Evolutionary conservation across 2,329 filamentous ascomycete species (phyloP), one percentile per base, ranked within the genome.

Genomic region (Apiospora phragmitis): DNA sequence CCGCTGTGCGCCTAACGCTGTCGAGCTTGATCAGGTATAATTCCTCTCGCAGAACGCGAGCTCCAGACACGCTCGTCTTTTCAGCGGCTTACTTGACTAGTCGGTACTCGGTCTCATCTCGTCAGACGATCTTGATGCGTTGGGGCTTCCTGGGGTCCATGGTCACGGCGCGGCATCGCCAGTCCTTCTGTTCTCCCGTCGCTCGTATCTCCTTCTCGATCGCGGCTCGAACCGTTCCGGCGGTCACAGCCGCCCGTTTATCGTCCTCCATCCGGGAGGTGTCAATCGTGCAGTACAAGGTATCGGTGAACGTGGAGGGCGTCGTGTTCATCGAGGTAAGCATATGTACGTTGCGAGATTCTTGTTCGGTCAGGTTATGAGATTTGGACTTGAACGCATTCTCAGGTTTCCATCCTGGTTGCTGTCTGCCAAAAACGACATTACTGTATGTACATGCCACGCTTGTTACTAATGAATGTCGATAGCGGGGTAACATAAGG

Each of bases 21-120:
- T 77, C 75, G 21, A 78, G 74, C 68, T 76, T 76, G 35, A 77
- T 69, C 9, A 72, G 75, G 67, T 77, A 77, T 14, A 77, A 70
- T 24, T 77, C 68, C 69, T 77, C 73, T 65, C 70, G 69, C 24
- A 74, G 70, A 16, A 76, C 71, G 45, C 73, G 71, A 42, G 68
- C 74, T 65, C 74, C 73, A 29, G 18, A 42, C 29, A 69, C 70
- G 26, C 72, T 16, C n/a, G 68, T 76, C 32, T 45, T 71, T 68
- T 74, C 69, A 24, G 70, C 69, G 45, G 71, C 67, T 65, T 71
- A 38, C 65, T 76, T 76, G n/a, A 77, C 71, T 51, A 70, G 29
- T 16, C 71, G 47, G 21, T 71, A 73, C 68, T 76, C 74, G 11
- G 67, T 68, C 59, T 76, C 71, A 68, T 76, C 70, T 69, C 74